A percentile compares a stretch with the other conserved stretches of the same genome.
Evolutionary conservation across 352 stramenopile genomes (phyloP).

Genomic region (Thalassiosira ordinaria): DNA sequence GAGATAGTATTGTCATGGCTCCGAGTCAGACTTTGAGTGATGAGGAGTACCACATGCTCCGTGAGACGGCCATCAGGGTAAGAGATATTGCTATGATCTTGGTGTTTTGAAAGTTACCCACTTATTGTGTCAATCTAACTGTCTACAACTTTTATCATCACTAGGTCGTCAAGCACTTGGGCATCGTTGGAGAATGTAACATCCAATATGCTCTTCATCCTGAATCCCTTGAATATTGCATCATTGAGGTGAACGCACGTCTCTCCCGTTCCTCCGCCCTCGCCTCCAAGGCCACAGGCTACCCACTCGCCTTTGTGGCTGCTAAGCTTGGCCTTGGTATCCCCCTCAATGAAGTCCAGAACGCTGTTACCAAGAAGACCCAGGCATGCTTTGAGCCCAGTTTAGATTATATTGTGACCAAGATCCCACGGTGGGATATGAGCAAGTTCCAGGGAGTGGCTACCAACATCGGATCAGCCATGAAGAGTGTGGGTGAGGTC

Average conservation of each 20-base stretch:
- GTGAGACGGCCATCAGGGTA: constrained; percentile 94
- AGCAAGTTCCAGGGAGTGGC: constrained; percentile 95
- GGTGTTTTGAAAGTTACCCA: no score
- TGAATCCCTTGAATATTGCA: constrained; percentile 94
- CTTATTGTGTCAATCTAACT: no score
- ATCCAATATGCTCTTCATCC: constrained; percentile 99
- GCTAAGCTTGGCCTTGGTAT: constrained; percentile 96
- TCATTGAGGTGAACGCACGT: constrained; percentile 98
- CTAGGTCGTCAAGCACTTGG: constrained; percentile 96
- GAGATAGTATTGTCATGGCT: constrained; percentile 97
- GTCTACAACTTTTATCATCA: no score
- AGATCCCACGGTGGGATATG: constrained; percentile 96
- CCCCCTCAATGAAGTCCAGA: constrained; percentile 93
- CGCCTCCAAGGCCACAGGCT: constrained; percentile 98
- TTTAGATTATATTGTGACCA: constrained; percentile 96
- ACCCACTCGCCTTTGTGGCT: constrained; percentile 97
- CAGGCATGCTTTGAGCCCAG: constrained; percentile 95
- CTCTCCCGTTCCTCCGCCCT: constrained; percentile 96
- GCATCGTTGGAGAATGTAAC: constrained; percentile 98
- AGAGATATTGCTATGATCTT: no score
- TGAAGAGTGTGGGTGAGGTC: constrained; percentile 96
- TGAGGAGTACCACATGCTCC: constrained; percentile 97
- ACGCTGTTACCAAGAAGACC: constrained; percentile 92
- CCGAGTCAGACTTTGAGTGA: constrained; percentile 97
- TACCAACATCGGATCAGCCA: constrained; percentile 91